Evolutionary conservation across 345 rosid species (phyloP).

Genomic region (Corchorus capsularis): DNA sequence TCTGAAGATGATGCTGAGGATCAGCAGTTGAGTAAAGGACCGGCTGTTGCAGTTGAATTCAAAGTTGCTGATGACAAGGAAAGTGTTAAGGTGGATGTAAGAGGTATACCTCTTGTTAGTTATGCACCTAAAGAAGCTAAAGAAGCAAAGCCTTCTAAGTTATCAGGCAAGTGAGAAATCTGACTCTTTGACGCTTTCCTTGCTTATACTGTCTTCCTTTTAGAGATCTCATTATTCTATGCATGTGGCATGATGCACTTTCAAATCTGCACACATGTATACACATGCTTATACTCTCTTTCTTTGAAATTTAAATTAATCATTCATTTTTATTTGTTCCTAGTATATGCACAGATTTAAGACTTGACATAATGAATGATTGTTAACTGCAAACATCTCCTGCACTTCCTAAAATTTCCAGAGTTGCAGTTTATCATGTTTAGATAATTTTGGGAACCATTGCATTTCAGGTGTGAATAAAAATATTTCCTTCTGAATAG

Average conservation of each 20-base stretch:
- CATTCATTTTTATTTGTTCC: background rate
- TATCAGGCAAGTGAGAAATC: constrained; percentile 46
- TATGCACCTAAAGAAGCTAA: constrained; percentile 67
- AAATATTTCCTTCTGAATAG: background rate
- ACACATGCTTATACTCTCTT: background rate
- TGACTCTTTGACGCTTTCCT: background rate
- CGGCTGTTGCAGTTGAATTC: constrained; percentile 41
- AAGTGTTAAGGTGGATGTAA: constrained; percentile 49
- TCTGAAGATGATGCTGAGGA: constrained; percentile 32
- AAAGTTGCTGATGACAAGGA: constrained; percentile 50
- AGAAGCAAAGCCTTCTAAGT: constrained; percentile 48
- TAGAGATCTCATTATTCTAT: background rate
- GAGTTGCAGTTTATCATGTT: background rate
- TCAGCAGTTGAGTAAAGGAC: constrained; percentile 26
- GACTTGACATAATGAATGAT: background rate
- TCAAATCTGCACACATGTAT: background rate
- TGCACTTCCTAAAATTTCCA: background rate
- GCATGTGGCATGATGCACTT: background rate
- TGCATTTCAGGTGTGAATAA: background rate
- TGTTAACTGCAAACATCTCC: background rate
- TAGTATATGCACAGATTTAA: constrained; percentile 7
- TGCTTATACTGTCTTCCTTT: background rate
- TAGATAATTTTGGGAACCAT: background rate
- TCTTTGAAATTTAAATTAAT: background rate
- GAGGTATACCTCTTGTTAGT: constrained; percentile 62